Conservation (phyloP, 306 rosid species). For the Canavalia ensiformis region DNA sequence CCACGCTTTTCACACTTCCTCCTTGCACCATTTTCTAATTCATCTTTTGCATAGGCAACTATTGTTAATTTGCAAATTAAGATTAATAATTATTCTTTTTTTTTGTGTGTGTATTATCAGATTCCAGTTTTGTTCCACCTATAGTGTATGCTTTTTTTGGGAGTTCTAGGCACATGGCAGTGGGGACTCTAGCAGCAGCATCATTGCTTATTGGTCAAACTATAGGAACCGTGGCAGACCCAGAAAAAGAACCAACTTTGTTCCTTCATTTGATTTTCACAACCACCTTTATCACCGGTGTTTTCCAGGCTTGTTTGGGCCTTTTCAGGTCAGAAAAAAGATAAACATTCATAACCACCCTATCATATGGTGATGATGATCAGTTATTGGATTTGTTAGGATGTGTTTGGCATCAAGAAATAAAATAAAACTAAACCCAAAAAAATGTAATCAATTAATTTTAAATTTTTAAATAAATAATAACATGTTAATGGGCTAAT, state of each 20-base stretch:
- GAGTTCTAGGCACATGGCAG: slow-evolving; percentile 86
- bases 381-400: background rate
- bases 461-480: too few relatives aligned
- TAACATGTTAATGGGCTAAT: too few relatives aligned
- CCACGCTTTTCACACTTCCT: too few relatives aligned
- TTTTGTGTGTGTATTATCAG: slow-evolving; percentile 42
- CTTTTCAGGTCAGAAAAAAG: slow-evolving; percentile 62
- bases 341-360: background rate
- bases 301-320: slow-evolving; percentile 69
- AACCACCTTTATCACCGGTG: slow-evolving; percentile 72
- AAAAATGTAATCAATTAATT: background rate
- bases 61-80: too few relatives aligned
- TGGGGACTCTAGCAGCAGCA: slow-evolving; percentile 86
- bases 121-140: slow-evolving; percentile 89
- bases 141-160: slow-evolving; percentile 78
- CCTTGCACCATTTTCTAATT: too few relatives aligned
- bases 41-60: too few relatives aligned
- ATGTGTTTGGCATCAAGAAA: background rate
- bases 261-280: slow-evolving; percentile 76
- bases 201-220: slow-evolving; percentile 67
- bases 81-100: too few relatives aligned
- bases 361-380: background rate
- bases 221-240: slow-evolving; percentile 55
- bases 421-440: background rate
- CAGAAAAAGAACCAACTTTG: slow-evolving; percentile 49